phyloP scores from a whole-genome alignment of 164 flowering plant genomes.

The Hamamelis virginiana region DNA sequence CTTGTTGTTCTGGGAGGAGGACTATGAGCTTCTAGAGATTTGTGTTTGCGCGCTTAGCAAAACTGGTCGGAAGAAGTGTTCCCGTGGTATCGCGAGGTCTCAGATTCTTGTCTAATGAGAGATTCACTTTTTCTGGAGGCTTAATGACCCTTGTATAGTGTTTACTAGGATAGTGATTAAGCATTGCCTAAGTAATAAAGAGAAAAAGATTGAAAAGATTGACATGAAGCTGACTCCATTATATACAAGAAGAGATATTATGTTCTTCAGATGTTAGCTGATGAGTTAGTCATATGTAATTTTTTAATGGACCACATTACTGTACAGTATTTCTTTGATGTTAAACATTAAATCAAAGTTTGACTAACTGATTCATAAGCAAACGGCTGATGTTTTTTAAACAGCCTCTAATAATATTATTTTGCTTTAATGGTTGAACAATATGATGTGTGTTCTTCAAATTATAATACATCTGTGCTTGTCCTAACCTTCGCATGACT shows the following conservation, averaged over 20 bases:
- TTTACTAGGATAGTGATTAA: too few species aligned
- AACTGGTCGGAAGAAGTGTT: constrained; percentile 52
- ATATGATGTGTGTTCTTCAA: neutral
- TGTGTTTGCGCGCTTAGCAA: constrained; percentile 67
- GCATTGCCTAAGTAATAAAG: too few species aligned
- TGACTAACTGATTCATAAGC: neutral
- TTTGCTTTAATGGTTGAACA: neutral
- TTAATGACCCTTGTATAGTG: too few species aligned
- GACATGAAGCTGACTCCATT: neutral
- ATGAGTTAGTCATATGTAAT: neutral
- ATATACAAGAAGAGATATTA: neutral
- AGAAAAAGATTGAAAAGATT: too few species aligned
- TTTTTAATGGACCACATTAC: neutral
- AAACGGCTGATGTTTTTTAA: constrained; percentile 9
- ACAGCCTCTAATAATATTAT: neutral
- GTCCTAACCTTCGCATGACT: too few species aligned
- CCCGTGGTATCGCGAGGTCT: constrained; percentile 49
- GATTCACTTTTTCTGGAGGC: too few species aligned
- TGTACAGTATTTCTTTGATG: neutral
- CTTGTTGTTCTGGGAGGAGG: constrained; percentile 68
- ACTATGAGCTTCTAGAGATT: constrained; percentile 67
- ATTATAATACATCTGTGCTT: neutral
- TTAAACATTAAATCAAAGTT: neutral
- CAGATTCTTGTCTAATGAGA: constrained; percentile 28
- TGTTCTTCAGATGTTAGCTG: neutral